Evolutionary conservation across 495 filamentous ascomycete genomes (phyloP).

Genomic region (Bathelium albidoporum): DNA sequence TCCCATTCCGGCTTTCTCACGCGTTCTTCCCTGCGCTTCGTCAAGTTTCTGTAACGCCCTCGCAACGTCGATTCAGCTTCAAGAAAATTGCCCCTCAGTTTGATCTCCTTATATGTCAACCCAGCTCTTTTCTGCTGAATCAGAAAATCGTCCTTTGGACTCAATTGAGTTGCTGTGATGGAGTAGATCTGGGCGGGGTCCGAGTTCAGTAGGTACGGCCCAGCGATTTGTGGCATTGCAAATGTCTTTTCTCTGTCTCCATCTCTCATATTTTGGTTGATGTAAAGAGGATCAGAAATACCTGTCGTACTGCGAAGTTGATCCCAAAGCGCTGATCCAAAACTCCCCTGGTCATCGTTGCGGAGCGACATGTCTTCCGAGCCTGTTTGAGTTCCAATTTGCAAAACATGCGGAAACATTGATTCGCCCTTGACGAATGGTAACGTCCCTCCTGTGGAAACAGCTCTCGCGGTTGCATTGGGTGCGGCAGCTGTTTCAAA

Average conservation of each 20-base stretch:
- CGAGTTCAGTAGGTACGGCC: not conserved
- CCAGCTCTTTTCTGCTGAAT: constrained; percentile 53
- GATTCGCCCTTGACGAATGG: not conserved
- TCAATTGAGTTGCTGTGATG: not conserved
- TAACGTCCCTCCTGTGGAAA: not conserved
- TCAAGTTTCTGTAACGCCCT: constrained; percentile 68
- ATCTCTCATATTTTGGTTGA: not conserved
- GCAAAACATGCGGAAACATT: not conserved
- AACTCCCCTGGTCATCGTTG: not conserved
- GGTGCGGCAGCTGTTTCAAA: not conserved
- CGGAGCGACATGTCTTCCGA: not conserved
- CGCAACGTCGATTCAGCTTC: constrained; percentile 84
- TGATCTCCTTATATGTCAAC: constrained; percentile 73
- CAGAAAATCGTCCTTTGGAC: constrained; percentile 44
- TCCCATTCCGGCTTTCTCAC: constrained; percentile 73
- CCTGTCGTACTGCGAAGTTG: not conserved
- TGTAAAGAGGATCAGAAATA: not conserved
- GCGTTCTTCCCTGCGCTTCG: constrained; percentile 62
- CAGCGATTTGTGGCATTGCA: not conserved
- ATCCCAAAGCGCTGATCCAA: not conserved
- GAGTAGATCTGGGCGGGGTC: not conserved
- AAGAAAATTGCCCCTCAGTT: constrained; percentile 48
- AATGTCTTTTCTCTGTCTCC: not conserved
- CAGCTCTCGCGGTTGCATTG: not conserved
- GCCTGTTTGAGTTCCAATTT: not conserved